Percentiles rank a stretch among this genome's conserved stretches.
These are phyloP conservation scores for Pseudogymnoascus sp. DNA, from an alignment of 2,329 filamentous ascomycete genomes.

Conservation along the genomic window DNA sequence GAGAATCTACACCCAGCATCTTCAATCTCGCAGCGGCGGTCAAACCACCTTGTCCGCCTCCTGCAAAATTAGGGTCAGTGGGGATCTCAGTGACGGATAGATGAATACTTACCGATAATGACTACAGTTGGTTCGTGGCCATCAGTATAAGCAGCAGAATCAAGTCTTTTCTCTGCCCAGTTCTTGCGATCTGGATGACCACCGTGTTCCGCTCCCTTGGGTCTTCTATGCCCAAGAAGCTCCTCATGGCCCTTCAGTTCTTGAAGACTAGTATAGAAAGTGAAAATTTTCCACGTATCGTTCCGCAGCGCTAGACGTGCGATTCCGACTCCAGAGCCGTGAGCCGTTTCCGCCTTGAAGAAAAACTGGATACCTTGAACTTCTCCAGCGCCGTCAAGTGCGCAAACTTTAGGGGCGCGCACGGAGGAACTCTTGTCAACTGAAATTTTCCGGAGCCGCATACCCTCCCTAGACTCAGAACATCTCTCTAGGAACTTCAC, in stretches of 20 bases:
- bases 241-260: slow-evolving; percentile 51
- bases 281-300: slow-evolving; percentile 53
- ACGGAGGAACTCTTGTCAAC: slow-evolving; percentile 40
- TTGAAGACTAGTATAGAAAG: slow-evolving; percentile 52
- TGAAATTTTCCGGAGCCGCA: slow-evolving; percentile 32
- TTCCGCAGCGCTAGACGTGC: slow-evolving; percentile 40
- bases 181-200: slow-evolving; percentile 46
- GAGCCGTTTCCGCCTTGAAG: slow-evolving; percentile 43
- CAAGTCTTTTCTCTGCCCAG: slow-evolving; percentile 49
- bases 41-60: slow-evolving; percentile 55
- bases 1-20: slow-evolving; percentile 46
- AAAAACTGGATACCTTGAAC: slow-evolving; percentile 51
- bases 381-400: slow-evolving; percentile 43
- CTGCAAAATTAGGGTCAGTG: slow-evolving; percentile 28
- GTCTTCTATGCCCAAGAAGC: slow-evolving; percentile 37
- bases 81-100: neutral
- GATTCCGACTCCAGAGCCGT: slow-evolving; percentile 51
- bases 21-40: slow-evolving; percentile 52
- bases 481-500: slow-evolving; percentile 30
- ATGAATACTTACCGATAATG: slow-evolving; percentile 45
- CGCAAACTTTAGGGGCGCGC: slow-evolving; percentile 36
- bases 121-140: slow-evolving; percentile 49
- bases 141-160: slow-evolving; percentile 41
- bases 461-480: slow-evolving; percentile 30
- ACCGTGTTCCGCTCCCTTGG: slow-evolving; percentile 51